Evolutionary conservation across 192 early-diverging fungal genomes (phyloP).

Genomic region (Backusella sp.): DNA sequence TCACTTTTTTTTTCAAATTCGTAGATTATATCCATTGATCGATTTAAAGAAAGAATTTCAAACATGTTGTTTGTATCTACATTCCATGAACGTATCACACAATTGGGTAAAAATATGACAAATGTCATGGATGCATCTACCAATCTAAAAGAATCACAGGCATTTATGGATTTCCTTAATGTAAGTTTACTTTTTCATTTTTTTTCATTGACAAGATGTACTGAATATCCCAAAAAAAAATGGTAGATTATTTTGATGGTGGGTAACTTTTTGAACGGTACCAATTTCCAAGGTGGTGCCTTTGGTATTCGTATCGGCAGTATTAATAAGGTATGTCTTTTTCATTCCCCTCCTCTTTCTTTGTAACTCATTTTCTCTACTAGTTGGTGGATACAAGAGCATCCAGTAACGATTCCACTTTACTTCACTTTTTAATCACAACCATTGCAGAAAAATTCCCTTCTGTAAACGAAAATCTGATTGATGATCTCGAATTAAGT

Average conservation of each 20-base stretch:
- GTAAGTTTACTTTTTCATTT: constrained; percentile 18
- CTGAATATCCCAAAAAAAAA: too few relatives aligned
- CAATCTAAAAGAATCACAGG: constrained; percentile 60
- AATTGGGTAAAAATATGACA: constrained; percentile 59
- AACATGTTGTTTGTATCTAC: constrained; percentile 65
- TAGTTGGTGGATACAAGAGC: constrained; percentile 83
- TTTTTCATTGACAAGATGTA: too few relatives aligned
- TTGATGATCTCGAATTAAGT: constrained; percentile 65
- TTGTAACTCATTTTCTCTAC: background rate
- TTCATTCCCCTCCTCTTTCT: background rate
- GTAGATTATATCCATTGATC: constrained; percentile 73
- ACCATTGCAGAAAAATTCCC: constrained; percentile 67
- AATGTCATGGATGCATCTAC: constrained; percentile 65
- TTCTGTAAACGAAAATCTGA: constrained; percentile 51
- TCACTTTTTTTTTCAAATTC: too few relatives aligned
- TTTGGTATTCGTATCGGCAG: constrained; percentile 83
- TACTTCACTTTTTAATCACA: constrained; percentile 75
- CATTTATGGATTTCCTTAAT: constrained; percentile 71
- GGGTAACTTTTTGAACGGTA: constrained; percentile 85
- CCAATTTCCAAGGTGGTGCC: constrained; percentile 76
- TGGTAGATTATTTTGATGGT: constrained; percentile 63
- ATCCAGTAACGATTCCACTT: constrained; percentile 58
- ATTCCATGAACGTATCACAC: constrained; percentile 63
- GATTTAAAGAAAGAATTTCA: constrained; percentile 75
- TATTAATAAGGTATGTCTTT: constrained; percentile 68